These are phyloP conservation scores for Punica granatum DNA, from an alignment of 345 rosid species.

Conservation along the genomic window DNA sequence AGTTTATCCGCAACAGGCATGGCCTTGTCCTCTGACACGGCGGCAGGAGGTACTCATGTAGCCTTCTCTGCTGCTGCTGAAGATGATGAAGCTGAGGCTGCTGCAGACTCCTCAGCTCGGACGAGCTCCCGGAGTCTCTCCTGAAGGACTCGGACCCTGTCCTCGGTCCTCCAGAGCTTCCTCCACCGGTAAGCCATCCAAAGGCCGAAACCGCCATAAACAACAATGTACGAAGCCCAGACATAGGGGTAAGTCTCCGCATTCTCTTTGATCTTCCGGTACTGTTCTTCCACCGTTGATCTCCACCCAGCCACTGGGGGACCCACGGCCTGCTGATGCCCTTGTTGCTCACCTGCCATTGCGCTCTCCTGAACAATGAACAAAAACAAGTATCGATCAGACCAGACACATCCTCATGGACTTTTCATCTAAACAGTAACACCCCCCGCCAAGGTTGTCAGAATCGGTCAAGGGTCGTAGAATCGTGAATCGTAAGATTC, in stretches of 20 bases:
- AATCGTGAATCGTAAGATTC: no score
- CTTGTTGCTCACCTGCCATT: slow-evolving; percentile 34
- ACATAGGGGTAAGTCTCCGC: slow-evolving; percentile 82
- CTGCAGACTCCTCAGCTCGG: slow-evolving; percentile 38
- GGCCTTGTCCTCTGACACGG: neutral
- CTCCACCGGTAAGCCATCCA: slow-evolving; percentile 76
- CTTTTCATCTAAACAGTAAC: neutral
- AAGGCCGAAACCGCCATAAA: slow-evolving; percentile 75
- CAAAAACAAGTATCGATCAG: neutral
- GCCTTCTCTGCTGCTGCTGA: slow-evolving; percentile 30
- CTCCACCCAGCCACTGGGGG: slow-evolving; percentile 26
- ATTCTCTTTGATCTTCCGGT: slow-evolving; percentile 57
- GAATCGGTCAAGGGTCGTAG: no score
- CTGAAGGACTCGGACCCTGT: slow-evolving; percentile 75
- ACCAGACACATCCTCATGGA: neutral
- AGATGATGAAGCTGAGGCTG: slow-evolving; percentile 19
- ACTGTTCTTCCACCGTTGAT: slow-evolving; percentile 39
- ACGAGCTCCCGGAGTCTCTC: slow-evolving; percentile 50
- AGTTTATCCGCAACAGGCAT: neutral
- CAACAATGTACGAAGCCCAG: slow-evolving; percentile 83
- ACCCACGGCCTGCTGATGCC: slow-evolving; percentile 20
- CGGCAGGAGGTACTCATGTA: neutral
- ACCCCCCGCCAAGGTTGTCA: no score
- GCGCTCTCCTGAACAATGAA: neutral
- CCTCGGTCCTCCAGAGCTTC: slow-evolving; percentile 82